A percentile compares a stretch with the other conserved stretches of the same genome.
These are phyloP conservation scores for Hyaloscypha hepaticicola DNA, from an alignment of 495 filamentous ascomycete species.

Conservation along the genomic window DNA sequence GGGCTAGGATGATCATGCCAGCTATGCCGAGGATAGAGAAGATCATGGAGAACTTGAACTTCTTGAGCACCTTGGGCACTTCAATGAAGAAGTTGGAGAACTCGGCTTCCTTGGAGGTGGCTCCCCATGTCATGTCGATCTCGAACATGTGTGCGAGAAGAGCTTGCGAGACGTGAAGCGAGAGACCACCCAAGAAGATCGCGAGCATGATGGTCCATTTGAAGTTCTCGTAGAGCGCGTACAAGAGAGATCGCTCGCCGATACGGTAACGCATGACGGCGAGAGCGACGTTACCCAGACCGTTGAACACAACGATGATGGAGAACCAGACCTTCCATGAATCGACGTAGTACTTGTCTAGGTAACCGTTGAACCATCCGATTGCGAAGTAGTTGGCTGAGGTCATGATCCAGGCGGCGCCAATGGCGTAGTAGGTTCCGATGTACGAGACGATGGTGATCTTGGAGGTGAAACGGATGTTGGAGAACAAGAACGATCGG, in stretches of 20 bases:
- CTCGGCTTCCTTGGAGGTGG: constrained; percentile 70
- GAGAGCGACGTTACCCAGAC: constrained; percentile 62
- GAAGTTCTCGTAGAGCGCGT: constrained; percentile 63
- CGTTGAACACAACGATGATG: constrained; percentile 71
- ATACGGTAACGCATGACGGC: constrained; percentile 69
- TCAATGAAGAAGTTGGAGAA: constrained; percentile 80
- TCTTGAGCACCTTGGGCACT: constrained; percentile 70
- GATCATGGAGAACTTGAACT: constrained; percentile 74
- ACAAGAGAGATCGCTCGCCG: constrained; percentile 53
- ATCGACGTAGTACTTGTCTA: constrained; percentile 75
- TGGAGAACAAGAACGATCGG: constrained; percentile 64
- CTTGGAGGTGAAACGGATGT: constrained; percentile 76
- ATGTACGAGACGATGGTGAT: constrained; percentile 81
- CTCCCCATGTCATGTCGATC: constrained; percentile 71
- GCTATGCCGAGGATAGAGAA: constrained; percentile 61
- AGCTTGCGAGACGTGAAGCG: constrained; percentile 66
- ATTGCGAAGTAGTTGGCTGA: constrained; percentile 75
- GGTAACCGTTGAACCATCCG: constrained; percentile 69
- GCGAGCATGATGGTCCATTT: constrained; percentile 70
- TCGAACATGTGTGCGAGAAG: constrained; percentile 69
- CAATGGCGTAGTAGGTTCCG: constrained; percentile 85
- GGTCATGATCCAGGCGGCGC: constrained; percentile 76
- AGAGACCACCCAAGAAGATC: constrained; percentile 70
- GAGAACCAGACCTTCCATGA: constrained; percentile 77
- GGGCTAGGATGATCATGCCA: constrained; percentile 68